phyloP scores from a whole-genome alignment of 179 eudicot species.

The Spinacia oleracea region DNA sequence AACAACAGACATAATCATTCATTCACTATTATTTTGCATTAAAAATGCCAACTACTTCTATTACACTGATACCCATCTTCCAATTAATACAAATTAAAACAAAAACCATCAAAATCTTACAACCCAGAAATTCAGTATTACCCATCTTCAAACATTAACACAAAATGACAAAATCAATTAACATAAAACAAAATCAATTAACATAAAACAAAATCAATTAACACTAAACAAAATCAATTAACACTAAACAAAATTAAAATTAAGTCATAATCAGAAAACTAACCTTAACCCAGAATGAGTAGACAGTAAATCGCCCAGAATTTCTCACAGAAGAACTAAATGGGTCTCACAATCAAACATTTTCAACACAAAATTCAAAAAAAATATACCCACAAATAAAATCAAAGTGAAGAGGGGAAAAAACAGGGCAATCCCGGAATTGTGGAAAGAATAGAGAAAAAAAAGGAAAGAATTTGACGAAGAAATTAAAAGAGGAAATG shows the following conservation, averaged over 20 bases:
- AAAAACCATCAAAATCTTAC: not conserved
- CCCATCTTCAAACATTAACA: not conserved
- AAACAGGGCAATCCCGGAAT: slow-evolving; percentile 16
- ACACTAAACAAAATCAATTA: not conserved
- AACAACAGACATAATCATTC: slow-evolving; percentile 26
- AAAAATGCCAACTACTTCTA: not conserved
- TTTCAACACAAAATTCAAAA: not conserved
- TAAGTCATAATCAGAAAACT: not conserved
- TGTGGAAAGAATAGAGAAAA: slow-evolving; percentile 7
- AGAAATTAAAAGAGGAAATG: not conserved
- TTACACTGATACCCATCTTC: not conserved
- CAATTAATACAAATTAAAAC: not conserved
- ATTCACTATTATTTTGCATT: slow-evolving; percentile 2
- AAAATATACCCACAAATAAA: not conserved
- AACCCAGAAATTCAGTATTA: slow-evolving; percentile 6
- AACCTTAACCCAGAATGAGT: not conserved
- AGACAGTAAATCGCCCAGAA: slow-evolving; percentile 4
- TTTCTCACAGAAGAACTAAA: slow-evolving; percentile 3
- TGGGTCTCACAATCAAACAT: not conserved
- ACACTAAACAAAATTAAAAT: not conserved
- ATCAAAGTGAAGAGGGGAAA: not conserved
- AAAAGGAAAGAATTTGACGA: not conserved
- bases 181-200: not conserved
- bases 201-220: not conserved
- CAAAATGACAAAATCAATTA: too few relatives aligned